A percentile compares a stretch with the other conserved stretches of the same genome.
These are phyloP conservation scores for Xylaria bambusicola DNA, from an alignment of 495 filamentous ascomycete genomes.

Conservation along the genomic window DNA sequence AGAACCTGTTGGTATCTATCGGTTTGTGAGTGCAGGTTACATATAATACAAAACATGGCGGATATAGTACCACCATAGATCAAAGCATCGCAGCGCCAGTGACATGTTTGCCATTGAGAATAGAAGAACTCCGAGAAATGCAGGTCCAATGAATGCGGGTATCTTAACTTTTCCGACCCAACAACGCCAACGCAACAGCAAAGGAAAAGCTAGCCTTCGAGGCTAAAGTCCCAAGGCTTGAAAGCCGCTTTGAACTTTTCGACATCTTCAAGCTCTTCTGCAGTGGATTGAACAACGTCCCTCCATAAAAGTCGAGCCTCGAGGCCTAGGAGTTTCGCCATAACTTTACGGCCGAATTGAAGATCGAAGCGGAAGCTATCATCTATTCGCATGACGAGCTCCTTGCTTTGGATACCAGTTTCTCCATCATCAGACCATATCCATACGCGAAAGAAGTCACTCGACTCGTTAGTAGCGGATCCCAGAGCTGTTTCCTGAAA, in stretches of 20 bases:
- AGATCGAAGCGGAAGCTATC: slow-evolving; percentile 56
- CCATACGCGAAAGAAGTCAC: slow-evolving; percentile 85
- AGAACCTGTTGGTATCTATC: too few species aligned
- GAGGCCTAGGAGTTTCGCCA: slow-evolving; percentile 82
- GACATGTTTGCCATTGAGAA: too few species aligned
- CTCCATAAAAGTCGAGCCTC: slow-evolving; percentile 77
- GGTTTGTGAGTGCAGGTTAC: too few species aligned
- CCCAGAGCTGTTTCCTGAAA: slow-evolving; percentile 42
- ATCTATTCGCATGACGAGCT: slow-evolving; percentile 50
- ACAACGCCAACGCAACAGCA: slow-evolving; percentile 28
- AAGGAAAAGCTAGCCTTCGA: slow-evolving; percentile 2
- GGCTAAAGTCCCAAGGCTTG: slow-evolving; percentile 78
- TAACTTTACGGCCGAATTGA: slow-evolving; percentile 71
- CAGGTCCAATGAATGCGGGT: slow-evolving; percentile 23
- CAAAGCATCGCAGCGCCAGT: background rate
- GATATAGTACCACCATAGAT: background rate
- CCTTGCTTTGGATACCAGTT: slow-evolving; percentile 46
- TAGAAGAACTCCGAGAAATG: background rate
- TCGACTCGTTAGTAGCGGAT: slow-evolving; percentile 43
- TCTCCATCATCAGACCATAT: slow-evolving; percentile 62
- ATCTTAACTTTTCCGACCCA: slow-evolving; percentile 28
- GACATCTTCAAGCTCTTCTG: slow-evolving; percentile 79
- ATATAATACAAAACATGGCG: background rate
- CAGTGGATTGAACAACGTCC: slow-evolving; percentile 73
- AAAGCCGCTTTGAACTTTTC: slow-evolving; percentile 82